Evolutionary conservation across 1,139 yeast species (phyloP), one percentile per base, ranked within the genome.

Genomic region (Nakaseomyces sp.): DNA sequence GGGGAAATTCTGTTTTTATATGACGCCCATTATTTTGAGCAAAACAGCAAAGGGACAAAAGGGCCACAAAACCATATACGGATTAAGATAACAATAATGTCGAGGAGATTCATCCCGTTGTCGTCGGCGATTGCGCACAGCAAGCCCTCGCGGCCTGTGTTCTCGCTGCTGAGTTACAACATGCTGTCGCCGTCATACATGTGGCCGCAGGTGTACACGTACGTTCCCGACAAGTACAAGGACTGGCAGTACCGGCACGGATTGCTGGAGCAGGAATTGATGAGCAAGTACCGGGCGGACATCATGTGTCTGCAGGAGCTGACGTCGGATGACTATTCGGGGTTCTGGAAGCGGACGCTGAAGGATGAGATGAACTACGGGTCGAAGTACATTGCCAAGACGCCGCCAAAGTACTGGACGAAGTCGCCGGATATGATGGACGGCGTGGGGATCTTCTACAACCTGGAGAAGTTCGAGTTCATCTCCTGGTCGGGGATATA

Each of bases 301-400:
- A 70, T 77, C 13, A 73, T 77, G 76, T 77, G 81, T 52, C 69
- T 77, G 50, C 82, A 77, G 54, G 82, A 77, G 59, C 66, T 77
- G 72, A 81, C 78, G 38, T 63, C 64, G 28, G 61, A 62, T 19
- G 65, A 73, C n/a, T 77, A 74, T 50, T 47, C 65, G 12, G 56
- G 60, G 6, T 64, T 61, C 43, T 77, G 82, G 82, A 56, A 64
- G 40, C 47, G 53, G 2, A 52, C 60, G 1, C 43, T 59, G 49
- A 44, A 55, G 43, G 37, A 42, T 1, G 45, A 52, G 24, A 46
- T 54, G 46, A 63, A 69, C 8, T 77, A 69, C 54, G 68, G 67
- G 3, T 71, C 79, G 3, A 53, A 66, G n/a, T 77, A 67, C 51
- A 65, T 71, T 16, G 66, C 68, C 43, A 77, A 77, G 54, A 67